Percentiles rank a stretch among this genome's conserved stretches.
Evolutionary conservation across 192 early-diverging fungal species (phyloP).

Genomic region (Coemansia sp.): DNA sequence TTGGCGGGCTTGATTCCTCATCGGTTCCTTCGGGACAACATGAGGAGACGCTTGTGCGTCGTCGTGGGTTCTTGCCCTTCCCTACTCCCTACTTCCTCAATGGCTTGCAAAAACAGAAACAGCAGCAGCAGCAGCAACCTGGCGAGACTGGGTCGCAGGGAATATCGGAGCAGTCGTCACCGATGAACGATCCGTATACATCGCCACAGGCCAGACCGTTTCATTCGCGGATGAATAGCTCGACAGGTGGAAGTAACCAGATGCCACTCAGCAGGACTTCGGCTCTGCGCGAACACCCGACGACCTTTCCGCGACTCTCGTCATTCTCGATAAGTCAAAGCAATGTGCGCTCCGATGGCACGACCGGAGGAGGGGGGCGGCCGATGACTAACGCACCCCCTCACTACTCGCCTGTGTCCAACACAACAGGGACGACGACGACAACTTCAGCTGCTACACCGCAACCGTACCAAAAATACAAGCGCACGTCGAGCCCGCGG

Average conservation of each 20-base stretch:
- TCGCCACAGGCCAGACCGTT: constrained; percentile 5
- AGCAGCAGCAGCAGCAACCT: constrained; percentile 5
- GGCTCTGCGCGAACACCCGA: constrained; percentile 24
- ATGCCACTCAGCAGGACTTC: neutral
- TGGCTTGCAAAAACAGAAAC: constrained; percentile 28
- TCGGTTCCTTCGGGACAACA: neutral
- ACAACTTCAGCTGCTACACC: neutral
- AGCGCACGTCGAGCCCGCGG: constrained; percentile 11
- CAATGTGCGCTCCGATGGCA: constrained; percentile 42
- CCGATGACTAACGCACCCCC: no score
- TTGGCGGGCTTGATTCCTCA: neutral
- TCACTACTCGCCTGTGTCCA: no score
- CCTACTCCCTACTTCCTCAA: constrained; percentile 42
- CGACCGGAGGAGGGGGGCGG: no score
- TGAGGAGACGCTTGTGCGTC: constrained; percentile 9
- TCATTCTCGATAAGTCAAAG: constrained; percentile 54
- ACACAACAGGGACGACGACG: no score
- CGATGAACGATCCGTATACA: constrained; percentile 11
- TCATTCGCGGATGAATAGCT: neutral
- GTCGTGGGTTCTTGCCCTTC: constrained; percentile 35
- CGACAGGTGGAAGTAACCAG: neutral
- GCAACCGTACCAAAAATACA: constrained; percentile 2
- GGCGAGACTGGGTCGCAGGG: constrained; percentile 15
- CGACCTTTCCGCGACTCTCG: constrained; percentile 45
- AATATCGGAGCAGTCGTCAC: constrained; percentile 29